Evolutionary conservation across 2,329 filamentous ascomycete species (phyloP).

Genomic region (Amesomyces nigricolor): DNA sequence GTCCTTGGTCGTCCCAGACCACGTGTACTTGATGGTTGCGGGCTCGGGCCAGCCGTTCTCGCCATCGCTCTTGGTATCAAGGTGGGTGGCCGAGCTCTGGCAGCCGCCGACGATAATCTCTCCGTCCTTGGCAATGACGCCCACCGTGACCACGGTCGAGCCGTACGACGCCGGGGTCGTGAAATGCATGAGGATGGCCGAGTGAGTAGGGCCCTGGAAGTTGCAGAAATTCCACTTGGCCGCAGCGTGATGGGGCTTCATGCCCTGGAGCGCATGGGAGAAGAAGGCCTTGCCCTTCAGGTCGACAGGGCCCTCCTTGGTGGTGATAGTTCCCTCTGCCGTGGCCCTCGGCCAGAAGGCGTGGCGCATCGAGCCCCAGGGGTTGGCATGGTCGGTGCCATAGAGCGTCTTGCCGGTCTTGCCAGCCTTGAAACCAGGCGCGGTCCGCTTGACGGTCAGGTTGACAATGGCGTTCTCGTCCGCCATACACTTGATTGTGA

Average conservation of each 20-base stretch:
- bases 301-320: slow-evolving; percentile 73
- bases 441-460: slow-evolving; percentile 66
- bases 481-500: slow-evolving; percentile 84
- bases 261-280: slow-evolving; percentile 84
- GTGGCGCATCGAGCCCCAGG: slow-evolving; percentile 91
- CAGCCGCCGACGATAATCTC: slow-evolving; percentile 71
- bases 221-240: slow-evolving; percentile 88
- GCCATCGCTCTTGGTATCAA: slow-evolving; percentile 61
- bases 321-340: slow-evolving; percentile 78
- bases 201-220: slow-evolving; percentile 83
- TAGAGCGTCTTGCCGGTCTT: slow-evolving; percentile 78
- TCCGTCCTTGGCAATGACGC: slow-evolving; percentile 73
- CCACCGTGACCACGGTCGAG: slow-evolving; percentile 74
- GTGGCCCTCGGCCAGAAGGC: slow-evolving; percentile 88
- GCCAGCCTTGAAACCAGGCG: slow-evolving; percentile 80
- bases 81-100: slow-evolving; percentile 62
- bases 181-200: slow-evolving; percentile 91
- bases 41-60: slow-evolving; percentile 90
- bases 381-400: slow-evolving; percentile 77
- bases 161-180: slow-evolving; percentile 92
- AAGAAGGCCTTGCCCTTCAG: slow-evolving; percentile 76
- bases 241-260: slow-evolving; percentile 97
- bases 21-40: slow-evolving; percentile 65
- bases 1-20: slow-evolving; percentile 73
- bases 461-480: slow-evolving; percentile 80